Base-by-base conservation (phyloP, 1,139 yeast species). In the Suhomyces chickasaworum region DNA sequence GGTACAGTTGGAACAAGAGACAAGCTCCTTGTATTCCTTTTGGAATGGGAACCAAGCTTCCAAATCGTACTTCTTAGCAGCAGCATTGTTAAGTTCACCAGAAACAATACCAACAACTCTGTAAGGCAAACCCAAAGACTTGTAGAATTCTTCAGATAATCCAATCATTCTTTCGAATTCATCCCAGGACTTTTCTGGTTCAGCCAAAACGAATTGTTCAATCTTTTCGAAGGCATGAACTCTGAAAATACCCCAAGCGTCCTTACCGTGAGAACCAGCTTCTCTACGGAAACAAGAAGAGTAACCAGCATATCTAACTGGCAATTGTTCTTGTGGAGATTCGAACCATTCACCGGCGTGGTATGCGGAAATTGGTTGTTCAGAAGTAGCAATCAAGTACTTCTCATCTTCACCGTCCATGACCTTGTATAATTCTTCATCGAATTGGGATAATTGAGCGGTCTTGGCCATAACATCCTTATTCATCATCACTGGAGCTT, bases 21-120 rank as follows among this genome's bases (percentile, higher is more conserved):
- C 99, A 61, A 93, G 83, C 77, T 93, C 99, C 77, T 95, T 95
- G 77, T 89, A 95, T 73, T 95, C 99, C 70, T 90, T 81, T 79
- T 93, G 99, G 88, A 79, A 93, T 64, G 99, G 99, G 95, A 93
- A 95, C 99, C 99, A 93, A 40, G 99, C 99, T 78, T 93, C 99
- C 66, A 93, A 80, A 74, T 93, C 99, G 77, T 86, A 93, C 74
- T 93, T 93, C 80, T 93, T 93, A 57, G 99, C 97, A 52, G 99
- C 99, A 47, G 99, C 98, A 61, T 95, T 93, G 80, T 95, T 95
- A 67, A 95, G 83, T 75, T 93, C 99, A 58, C 99, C 99, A 52
- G 97, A 89, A 52, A 95, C 99, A 70, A 95, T 93, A 58, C 96
- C 96, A 53, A 95, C 99, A 51, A 93, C 95, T 70, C 98, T 83